Evolutionary conservation across 1,139 yeast species (phyloP), one percentile per base, ranked within the genome.

Genomic region (Pichia sp.): DNA sequence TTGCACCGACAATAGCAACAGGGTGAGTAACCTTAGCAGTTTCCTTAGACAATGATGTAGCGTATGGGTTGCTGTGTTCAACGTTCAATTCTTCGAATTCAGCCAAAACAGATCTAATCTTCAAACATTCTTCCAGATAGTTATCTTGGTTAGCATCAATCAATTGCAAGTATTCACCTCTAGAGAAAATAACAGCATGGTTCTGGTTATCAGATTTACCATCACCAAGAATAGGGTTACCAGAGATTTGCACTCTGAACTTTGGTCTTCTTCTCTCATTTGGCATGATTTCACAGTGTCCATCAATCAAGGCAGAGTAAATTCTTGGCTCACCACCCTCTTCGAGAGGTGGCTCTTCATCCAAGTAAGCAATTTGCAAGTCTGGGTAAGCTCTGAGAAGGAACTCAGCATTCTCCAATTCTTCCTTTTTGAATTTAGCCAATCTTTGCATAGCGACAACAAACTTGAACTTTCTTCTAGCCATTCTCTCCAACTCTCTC

Each of bases 171-270:
- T 91, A 91, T 69, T 91, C 98, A 77, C 98, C 98, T 69, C 98
- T 85, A 71, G 88, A 85, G 76, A 91, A 91, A 59, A 91, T 86
- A 53, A 91, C 66, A 47, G 97, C 87, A 66, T 88, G 97, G 66
- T 91, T 91, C 68, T 91, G 98, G 66, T 91, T 91, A 75, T 91
- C 98, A 56, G 97, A 85, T 66, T 91, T 91, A 79, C 98, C 98
- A 64, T 91, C 98, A 75, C 98, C 98, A 59, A 91, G 74, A 63
- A 91, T 91, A 59, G 98, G 97, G 65, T 91, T 91, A 72, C 98
- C 98, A 52, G 97, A 87, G 53, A 91, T 74, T 72, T 88, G 97
- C 50, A 91, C 80, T 74, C 98, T 83, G 66, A 87, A 91, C 64
- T 88, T 88, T 49, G 98, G 98, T 66, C 96, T 88, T 70, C 98